Percentiles rank a stretch among this genome's conserved stretches.
Conservation (phyloP, 495 filamentous ascomycete species). For the Annulohypoxylon bovei region DNA sequence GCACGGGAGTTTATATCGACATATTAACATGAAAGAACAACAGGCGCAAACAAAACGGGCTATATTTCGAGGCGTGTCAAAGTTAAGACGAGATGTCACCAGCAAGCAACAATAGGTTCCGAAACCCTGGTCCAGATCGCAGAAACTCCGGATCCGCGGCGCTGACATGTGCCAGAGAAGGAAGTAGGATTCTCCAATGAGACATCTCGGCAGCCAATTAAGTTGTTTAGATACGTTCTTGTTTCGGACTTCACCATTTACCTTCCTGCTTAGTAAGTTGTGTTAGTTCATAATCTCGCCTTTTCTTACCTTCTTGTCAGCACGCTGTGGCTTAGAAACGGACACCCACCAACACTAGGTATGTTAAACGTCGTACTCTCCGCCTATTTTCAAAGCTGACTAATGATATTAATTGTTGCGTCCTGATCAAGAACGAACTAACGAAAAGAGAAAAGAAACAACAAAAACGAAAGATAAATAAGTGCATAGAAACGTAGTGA, state of each 20-base stretch:
- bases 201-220: conserved; percentile 9
- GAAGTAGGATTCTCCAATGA: conserved; percentile 12
- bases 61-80: background rate
- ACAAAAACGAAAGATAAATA: too few species aligned
- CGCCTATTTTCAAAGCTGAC: too few species aligned
- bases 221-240: background rate
- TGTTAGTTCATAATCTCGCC: conserved; percentile 2
- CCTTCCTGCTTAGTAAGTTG: conserved; percentile 27
- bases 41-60: background rate
- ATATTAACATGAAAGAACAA: background rate
- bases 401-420: too few species aligned
- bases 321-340: too few species aligned
- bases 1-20: background rate
- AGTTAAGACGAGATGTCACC: background rate
- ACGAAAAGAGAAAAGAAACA: too few species aligned
- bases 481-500: too few species aligned
- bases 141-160: conserved; percentile 17
- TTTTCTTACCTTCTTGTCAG: background rate
- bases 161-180: conserved; percentile 11
- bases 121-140: background rate
- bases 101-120: background rate
- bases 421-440: too few species aligned
- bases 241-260: conserved; percentile 35
- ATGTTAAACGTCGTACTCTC: too few species aligned
- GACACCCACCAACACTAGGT: too few species aligned